Evolutionary conservation across 2,329 filamentous ascomycete genomes (phyloP).

Genomic region (Curvularia lunata): DNA sequence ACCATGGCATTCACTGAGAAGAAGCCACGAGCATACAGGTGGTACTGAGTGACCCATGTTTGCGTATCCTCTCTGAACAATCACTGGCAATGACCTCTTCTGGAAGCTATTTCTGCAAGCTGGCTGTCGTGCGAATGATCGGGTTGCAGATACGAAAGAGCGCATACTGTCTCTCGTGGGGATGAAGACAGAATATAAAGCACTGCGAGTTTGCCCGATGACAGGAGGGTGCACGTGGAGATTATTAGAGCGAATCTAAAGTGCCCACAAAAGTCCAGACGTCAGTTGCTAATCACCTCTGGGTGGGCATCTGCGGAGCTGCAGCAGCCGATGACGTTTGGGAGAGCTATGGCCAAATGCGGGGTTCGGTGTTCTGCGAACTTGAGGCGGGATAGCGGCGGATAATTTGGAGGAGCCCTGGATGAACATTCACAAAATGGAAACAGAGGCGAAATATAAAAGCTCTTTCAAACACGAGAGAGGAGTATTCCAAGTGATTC

Average conservation of each 20-base stretch:
- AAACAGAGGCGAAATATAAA: background rate
- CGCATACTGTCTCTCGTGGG: constrained; percentile 35
- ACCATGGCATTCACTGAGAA: background rate
- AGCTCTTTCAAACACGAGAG: background rate
- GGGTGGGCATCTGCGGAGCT: constrained; percentile 5
- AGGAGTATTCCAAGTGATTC: background rate
- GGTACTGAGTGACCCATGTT: constrained; percentile 53
- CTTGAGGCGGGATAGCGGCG: constrained; percentile 3
- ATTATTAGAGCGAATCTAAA: constrained; percentile 7
- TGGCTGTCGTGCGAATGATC: constrained; percentile 42
- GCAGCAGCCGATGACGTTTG: constrained; percentile 16
- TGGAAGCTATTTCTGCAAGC: constrained; percentile 42
- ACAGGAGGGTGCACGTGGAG: constrained; percentile 7
- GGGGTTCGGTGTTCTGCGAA: constrained; percentile 13
- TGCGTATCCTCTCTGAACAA: constrained; percentile 51
- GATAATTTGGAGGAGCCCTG: constrained; percentile 1
- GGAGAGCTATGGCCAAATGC: constrained; percentile 18
- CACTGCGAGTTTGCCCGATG: constrained; percentile 4
- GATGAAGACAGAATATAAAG: constrained; percentile 11
- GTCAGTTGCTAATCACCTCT: constrained; percentile 9
- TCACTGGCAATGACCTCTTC: constrained; percentile 39
- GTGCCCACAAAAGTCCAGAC: constrained; percentile 4
- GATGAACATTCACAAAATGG: background rate
- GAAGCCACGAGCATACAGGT: constrained; percentile 34
- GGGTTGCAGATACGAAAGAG: constrained; percentile 40